Conservation (phyloP, 305 asterid genomes). For the Rubia occidens region DNA sequence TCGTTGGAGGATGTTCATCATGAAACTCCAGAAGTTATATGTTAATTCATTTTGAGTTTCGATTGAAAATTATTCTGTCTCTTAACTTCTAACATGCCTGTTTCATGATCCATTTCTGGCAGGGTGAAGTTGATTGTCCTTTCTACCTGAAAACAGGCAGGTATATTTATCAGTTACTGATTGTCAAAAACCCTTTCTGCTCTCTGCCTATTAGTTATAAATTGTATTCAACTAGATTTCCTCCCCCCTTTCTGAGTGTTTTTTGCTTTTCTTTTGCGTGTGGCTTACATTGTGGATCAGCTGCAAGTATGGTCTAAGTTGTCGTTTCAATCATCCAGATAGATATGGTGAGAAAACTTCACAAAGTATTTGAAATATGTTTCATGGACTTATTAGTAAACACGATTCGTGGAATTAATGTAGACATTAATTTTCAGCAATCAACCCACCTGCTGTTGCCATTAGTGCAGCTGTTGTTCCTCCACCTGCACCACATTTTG, state of each 20-base stretch:
- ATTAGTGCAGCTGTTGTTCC: slow-evolving; percentile 45
- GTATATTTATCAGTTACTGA: slow-evolving; percentile 35
- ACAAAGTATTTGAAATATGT: neutral
- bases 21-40: neutral
- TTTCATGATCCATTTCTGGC: slow-evolving; percentile 23
- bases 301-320: slow-evolving; percentile 84
- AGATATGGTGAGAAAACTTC: slow-evolving; percentile 45
- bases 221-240: neutral
- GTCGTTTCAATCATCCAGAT: slow-evolving; percentile 94
- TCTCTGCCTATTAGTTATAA: slow-evolving; percentile 1
- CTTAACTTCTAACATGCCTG: neutral
- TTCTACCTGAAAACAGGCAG: slow-evolving; percentile 95
- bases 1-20: neutral
- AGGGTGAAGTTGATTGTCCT: slow-evolving; percentile 97
- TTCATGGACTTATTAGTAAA: slow-evolving; percentile 2
- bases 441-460: slow-evolving; percentile 45
- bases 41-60: neutral
- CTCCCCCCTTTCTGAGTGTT: slow-evolving; percentile 2
- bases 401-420: neutral
- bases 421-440: slow-evolving; percentile 22
- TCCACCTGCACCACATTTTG: slow-evolving; percentile 60
- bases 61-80: neutral
- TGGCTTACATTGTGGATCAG: slow-evolving; percentile 37
- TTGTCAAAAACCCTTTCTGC: neutral
- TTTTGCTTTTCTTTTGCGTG: slow-evolving; percentile 6